Conservation (phyloP, 1,284 basidiomycete genomes). For the Ganoderma resinaceum region DNA sequence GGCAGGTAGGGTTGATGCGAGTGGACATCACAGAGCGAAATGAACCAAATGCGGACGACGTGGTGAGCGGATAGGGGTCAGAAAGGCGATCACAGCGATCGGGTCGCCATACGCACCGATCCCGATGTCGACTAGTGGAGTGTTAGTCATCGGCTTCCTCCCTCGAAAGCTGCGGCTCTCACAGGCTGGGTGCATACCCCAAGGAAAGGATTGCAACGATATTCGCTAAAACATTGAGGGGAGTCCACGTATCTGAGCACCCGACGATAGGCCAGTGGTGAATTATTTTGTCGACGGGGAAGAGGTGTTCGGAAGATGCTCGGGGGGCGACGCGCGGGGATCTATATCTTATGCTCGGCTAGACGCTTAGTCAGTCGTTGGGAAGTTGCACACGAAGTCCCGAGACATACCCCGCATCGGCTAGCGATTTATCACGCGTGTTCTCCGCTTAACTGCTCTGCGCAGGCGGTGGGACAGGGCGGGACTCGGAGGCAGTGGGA, state of each 20-base stretch:
- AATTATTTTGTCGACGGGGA: neutral
- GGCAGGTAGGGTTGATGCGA: neutral
- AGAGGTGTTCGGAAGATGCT: neutral
- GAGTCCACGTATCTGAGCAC: neutral
- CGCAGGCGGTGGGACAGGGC: neutral
- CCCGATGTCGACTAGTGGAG: no score
- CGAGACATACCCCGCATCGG: slow-evolving; percentile 22
- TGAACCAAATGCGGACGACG: neutral
- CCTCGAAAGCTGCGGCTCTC: neutral
- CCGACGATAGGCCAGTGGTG: neutral
- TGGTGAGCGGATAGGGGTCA: neutral
- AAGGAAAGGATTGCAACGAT: neutral
- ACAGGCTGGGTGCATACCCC: neutral
- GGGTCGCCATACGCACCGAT: neutral
- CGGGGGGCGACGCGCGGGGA: neutral
- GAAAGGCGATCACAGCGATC: neutral
- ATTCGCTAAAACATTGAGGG: neutral
- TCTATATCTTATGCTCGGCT: neutral
- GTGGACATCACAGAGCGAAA: neutral
- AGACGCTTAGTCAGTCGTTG: no score
- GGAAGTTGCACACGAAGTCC: neutral
- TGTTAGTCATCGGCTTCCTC: neutral
- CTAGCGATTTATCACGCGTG: slow-evolving; percentile 8
- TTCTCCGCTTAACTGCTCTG: neutral
- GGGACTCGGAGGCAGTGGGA: no score